These are phyloP conservation scores for Trebouxiophyceae sp. DNA, from an alignment of 163 green algal species.

Conservation along the genomic window DNA sequence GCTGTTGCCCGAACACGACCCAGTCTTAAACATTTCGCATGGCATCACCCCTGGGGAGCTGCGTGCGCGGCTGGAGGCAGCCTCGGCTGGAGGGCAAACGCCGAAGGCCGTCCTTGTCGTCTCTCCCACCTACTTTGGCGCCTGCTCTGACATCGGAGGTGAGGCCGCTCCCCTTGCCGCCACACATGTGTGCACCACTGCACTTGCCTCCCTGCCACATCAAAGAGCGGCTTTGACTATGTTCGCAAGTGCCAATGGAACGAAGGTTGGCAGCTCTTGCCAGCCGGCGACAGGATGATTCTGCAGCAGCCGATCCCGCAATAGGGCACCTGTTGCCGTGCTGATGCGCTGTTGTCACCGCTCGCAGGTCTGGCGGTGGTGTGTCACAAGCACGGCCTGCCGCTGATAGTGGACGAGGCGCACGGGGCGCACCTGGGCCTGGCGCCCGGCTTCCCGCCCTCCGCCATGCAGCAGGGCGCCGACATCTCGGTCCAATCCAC, in stretches of 20 bases:
- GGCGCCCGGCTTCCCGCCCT: constrained; percentile 27
- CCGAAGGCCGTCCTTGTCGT: constrained; percentile 55
- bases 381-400: constrained; percentile 51
- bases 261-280: too few relatives aligned
- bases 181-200: neutral
- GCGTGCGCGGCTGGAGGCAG: too few relatives aligned
- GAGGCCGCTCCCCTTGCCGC: neutral
- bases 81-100: too few relatives aligned
- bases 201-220: neutral
- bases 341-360: too few relatives aligned
- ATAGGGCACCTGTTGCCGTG: too few relatives aligned
- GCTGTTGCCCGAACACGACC: constrained; percentile 41
- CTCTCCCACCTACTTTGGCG: constrained; percentile 88
- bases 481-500: constrained; percentile 86
- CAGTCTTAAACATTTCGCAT: too few relatives aligned
- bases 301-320: too few relatives aligned
- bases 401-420: constrained; percentile 89
- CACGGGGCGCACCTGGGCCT: constrained; percentile 80
- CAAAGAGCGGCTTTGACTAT: too few relatives aligned
- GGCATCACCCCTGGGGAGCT: too few relatives aligned
- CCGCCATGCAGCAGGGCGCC: constrained; percentile 37
- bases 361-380: constrained; percentile 48
- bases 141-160: constrained; percentile 50
- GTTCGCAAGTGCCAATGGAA: too few relatives aligned
- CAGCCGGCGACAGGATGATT: too few relatives aligned